These are phyloP conservation scores for Pseudocercospora fijiensis DNA, from an alignment of 2,329 filamentous ascomycete species.

Conservation along the genomic window DNA sequence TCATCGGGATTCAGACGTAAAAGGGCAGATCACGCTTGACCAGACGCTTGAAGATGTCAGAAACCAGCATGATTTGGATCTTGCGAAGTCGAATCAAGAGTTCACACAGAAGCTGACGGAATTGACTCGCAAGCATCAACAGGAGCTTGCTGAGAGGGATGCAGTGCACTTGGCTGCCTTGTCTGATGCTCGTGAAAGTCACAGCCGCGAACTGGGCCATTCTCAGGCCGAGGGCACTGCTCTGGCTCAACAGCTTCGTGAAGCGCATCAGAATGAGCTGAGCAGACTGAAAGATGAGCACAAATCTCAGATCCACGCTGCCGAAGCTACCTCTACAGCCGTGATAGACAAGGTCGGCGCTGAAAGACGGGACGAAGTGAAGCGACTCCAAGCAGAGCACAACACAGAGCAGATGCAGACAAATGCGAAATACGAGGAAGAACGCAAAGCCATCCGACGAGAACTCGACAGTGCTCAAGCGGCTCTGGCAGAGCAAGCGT, in stretches of 20 bases:
- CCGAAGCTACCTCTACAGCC: neutral
- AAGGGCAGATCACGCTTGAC: neutral
- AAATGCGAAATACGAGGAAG: conserved; percentile 7
- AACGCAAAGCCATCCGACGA: conserved; percentile 9
- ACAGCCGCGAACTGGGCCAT: neutral
- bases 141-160: neutral
- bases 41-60: neutral
- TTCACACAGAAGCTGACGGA: neutral
- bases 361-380: neutral
- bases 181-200: neutral
- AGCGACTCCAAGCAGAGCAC: conserved; percentile 5
- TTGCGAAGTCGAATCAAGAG: neutral
- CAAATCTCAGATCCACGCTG: neutral
- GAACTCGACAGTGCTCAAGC: neutral
- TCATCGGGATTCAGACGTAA: neutral
- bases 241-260: neutral
- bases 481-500: neutral
- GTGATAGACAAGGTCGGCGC: neutral
- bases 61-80: neutral
- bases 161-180: neutral
- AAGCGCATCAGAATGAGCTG: conserved; percentile 3
- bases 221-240: neutral
- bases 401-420: conserved; percentile 5
- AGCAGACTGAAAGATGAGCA: neutral
- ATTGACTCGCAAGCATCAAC: neutral